Base-by-base conservation (phyloP, 2,329 filamentous ascomycete species). In the Emergomyces orientalis region DNA sequence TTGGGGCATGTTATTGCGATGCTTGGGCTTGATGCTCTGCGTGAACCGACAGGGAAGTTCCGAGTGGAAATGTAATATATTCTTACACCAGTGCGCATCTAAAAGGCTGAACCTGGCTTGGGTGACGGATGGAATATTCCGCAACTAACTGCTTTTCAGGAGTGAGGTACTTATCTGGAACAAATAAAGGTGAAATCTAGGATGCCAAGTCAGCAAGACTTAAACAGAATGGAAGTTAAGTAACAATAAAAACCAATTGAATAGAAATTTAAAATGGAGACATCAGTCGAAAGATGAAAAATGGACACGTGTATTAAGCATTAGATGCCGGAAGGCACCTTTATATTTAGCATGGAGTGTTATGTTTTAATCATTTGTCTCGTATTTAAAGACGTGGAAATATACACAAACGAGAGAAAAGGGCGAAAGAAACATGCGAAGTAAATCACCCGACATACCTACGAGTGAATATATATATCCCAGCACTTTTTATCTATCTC, bases 1-100 rank as follows among this genome's bases (percentile, higher is more conserved):
- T n/a, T n/a, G n/a, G n/a, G n/a, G n/a, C n/a, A n/a, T n/a, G n/a
- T 7, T 14, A 93, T 97, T 75, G 92, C 91, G 2, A 88, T 84
- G 70, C 79, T 97, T 65, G 87, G 86, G 0, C 74, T 90, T 19
- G 79, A 82, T 55, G 89, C 86, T 5, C 80, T 83, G 3, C 83
- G 78, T 62, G 83, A 86, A 22, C 75, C 97, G 67, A 92, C 83
- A 70, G 94, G 94, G 34, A 86, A 86, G 70, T 91, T 89, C 71
- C 76, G 94, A 54, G 59, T 41, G 63, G 62, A 56, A 62, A 63
- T 63, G 32, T 32, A 32, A 32, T 32, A 32, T 32, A 32, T 32
- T 32, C 32, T 32, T 32, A 7, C 32, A 8, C 34, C 34, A 4
- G 22, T 2, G 45, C 7, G 45, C 22, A 47, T 3, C 8, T 22